These are phyloP conservation scores for Tuber melanosporum DNA, from an alignment of 495 filamentous ascomycete genomes.

Conservation along the genomic window DNA sequence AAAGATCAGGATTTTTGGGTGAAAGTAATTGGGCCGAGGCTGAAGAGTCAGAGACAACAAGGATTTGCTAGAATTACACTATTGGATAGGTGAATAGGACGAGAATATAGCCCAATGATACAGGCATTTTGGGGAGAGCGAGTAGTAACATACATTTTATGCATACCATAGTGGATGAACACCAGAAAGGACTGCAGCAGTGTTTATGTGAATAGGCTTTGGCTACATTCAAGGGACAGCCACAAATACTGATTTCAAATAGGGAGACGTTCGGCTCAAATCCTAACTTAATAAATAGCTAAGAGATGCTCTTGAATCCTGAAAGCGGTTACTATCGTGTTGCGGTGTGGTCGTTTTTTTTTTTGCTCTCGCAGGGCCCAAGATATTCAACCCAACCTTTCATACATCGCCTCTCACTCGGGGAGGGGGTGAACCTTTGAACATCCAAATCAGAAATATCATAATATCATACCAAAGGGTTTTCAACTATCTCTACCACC, in stretches of 20 bases:
- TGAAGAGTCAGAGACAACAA: not conserved
- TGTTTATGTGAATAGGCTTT: not conserved
- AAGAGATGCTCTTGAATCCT: not conserved
- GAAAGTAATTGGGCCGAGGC: not conserved
- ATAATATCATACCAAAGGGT: not conserved
- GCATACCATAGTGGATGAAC: not conserved
- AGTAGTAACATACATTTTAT: not conserved
- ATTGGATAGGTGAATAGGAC: not conserved
- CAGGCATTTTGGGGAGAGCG: not conserved
- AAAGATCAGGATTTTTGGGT: not conserved
- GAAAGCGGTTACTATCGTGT: not conserved
- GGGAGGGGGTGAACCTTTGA: not conserved
- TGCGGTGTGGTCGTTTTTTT: not conserved
- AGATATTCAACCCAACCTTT: not conserved
- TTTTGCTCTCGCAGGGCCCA: not conserved
- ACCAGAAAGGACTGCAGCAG: not conserved
- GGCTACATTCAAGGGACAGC: not conserved
- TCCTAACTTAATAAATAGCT: not conserved
- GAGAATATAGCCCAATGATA: not conserved
- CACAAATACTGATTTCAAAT: not conserved
- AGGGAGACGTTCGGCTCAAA: not conserved
- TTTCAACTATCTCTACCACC: not conserved
- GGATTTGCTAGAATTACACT: not conserved
- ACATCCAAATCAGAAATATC: not conserved
- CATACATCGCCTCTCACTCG: not conserved